Base-by-base conservation (phyloP, 2,329 filamentous ascomycete genomes). In the Colletotrichum filicis region DNA sequence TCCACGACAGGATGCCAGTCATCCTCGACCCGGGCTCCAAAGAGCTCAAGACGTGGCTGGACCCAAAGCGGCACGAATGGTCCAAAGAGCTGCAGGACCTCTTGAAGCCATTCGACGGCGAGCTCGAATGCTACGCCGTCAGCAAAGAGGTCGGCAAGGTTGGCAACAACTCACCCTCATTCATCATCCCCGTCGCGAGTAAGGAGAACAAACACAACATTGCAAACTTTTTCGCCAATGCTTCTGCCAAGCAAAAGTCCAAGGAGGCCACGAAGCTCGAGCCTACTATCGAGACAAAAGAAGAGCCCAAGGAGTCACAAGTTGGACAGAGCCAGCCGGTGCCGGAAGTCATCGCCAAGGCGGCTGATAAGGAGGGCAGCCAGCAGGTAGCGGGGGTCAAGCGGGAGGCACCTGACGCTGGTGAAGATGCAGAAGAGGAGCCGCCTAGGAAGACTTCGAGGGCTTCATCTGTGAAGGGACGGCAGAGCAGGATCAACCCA, bases 1-100 rank as follows among this genome's bases (percentile, higher is more conserved):
- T 99, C 22, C 97, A 99, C 80, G 93, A 97, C 79, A 92, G 97
- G 19, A 99, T 99, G 97, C 97, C 97, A 0, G 96, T 98, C 6
- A 94, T 98, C 35, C 82, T 99, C 1, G 92, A 98, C 6, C 91
- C 93, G 5, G 91, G 91, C 4, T 94, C 92, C 1, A 88, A 93
- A 1, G 89, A 87, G 12, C 86, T 98, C 79, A 88, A 85, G 66
- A 91, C 81, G 5, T 98, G 95, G 95, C 87, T 98, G 22, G 93
- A 98, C 79, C 95, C 95, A 0, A 83, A 80, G 2, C 88, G 89
- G 22, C 85, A 87, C 26, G 90, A 92, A 72, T 98, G 97, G 96
- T 92, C 90, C 3, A 87, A 87, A 64, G 93, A 97, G 68, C 85
- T 98, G 32, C 95, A 98, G 80, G 86, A 86, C 0, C 84, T 97